Percentiles rank a stretch among this genome's conserved stretches.
Evolutionary conservation across 305 asterid species (phyloP).

Genomic region (Caryopteris hybrid): DNA sequence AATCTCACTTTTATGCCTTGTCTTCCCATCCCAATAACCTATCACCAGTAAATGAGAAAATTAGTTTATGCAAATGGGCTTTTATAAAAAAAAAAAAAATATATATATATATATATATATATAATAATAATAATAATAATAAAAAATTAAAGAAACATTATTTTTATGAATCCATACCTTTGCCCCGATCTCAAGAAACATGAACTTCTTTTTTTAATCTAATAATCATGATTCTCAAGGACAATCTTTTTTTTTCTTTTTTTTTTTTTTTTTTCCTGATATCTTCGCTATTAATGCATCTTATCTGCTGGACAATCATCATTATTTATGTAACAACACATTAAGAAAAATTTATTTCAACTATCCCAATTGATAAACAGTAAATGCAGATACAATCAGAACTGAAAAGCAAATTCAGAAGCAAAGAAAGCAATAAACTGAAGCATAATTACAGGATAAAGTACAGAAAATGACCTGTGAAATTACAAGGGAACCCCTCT

Average conservation of each 20-base stretch:
- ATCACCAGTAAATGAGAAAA: neutral
- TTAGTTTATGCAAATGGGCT: no score
- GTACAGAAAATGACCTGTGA: constrained; percentile 16
- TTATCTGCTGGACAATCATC: neutral
- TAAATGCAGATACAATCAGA: neutral
- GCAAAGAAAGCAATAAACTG: neutral
- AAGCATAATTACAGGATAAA: constrained; percentile 14
- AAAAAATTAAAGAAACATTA: no score
- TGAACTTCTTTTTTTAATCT: no score
- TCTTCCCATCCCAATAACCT: constrained; percentile 41
- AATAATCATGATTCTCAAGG: no score
- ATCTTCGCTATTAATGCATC: no score
- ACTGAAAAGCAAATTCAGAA: neutral
- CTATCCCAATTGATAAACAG: neutral
- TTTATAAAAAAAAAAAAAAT: no score
- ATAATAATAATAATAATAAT: no score
- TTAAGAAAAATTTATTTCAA: neutral
- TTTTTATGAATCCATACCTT: no score
- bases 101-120: no score
- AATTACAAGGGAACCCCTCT: constrained; percentile 5
- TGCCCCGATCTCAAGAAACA: no score
- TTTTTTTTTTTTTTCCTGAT: no score
- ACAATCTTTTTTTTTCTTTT: no score
- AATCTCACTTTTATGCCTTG: constrained; percentile 10
- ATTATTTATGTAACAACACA: neutral